Percentiles rank a stretch among this genome's conserved stretches.
These are phyloP conservation scores for Populus deltoides DNA, from an alignment of 345 rosid species.

Conservation along the genomic window DNA sequence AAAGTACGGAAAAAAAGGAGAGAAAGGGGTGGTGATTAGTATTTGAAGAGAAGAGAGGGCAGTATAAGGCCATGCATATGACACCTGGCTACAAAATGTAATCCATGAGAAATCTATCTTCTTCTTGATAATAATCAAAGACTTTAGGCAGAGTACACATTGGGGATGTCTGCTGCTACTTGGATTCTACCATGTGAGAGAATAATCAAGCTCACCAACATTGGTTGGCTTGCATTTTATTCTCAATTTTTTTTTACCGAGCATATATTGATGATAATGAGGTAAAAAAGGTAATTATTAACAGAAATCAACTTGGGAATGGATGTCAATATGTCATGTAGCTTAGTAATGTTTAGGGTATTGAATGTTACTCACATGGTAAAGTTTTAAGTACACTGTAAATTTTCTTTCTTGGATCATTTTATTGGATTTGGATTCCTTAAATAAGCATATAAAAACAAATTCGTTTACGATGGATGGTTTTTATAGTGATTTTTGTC, in stretches of 20 bases:
- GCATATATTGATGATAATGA: not conserved
- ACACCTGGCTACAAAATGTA: slow-evolving; percentile 50
- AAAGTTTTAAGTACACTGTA: too few species aligned
- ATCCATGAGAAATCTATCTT: slow-evolving; percentile 29
- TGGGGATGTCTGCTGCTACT: not conserved
- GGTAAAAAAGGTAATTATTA: not conserved
- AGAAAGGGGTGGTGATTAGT: not conserved
- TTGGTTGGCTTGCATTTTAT: not conserved
- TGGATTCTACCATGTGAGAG: not conserved
- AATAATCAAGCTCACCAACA: not conserved
- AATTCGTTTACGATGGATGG: too few species aligned
- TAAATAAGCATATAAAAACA: too few species aligned
- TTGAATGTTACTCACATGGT: too few species aligned
- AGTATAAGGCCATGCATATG: slow-evolving; percentile 43
- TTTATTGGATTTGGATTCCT: too few species aligned
- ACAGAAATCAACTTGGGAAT: not conserved
- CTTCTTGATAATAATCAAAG: not conserved
- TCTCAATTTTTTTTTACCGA: not conserved
- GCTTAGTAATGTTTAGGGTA: too few species aligned
- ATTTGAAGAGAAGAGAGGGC: slow-evolving; percentile 14
- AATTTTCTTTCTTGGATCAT: too few species aligned
- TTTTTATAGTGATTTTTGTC: too few species aligned
- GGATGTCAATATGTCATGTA: not conserved
- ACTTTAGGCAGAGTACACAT: not conserved
- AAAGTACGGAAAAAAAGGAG: slow-evolving; percentile 4